Evolutionary conservation across 345 rosid species (phyloP).

Genomic region (Balakata baccata): DNA sequence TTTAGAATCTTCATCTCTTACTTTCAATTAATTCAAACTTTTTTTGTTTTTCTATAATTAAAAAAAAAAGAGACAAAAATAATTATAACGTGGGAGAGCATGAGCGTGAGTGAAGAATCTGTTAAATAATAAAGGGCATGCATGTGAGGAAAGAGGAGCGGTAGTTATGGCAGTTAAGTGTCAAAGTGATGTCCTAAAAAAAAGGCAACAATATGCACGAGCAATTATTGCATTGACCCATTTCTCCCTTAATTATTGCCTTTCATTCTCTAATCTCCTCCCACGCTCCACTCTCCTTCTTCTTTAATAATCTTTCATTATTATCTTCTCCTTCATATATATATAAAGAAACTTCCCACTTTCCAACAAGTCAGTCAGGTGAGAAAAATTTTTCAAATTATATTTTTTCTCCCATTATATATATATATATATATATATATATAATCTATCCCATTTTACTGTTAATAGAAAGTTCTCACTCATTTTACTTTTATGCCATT

Average conservation of each 20-base stretch:
- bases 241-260: not conserved
- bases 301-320: not conserved
- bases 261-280: not conserved
- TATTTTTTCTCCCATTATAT: too few species aligned
- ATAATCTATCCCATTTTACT: too few species aligned
- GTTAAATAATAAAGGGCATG: not conserved
- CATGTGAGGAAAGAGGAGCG: conserved; percentile 12
- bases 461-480: too few species aligned
- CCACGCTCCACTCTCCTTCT: not conserved
- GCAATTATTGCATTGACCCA: not conserved
- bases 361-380: too few species aligned
- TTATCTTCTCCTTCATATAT: too few species aligned
- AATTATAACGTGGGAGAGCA: not conserved
- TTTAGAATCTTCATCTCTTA: too few species aligned
- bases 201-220: not conserved
- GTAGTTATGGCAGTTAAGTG: conserved; percentile 15
- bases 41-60: too few species aligned
- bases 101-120: not conserved
- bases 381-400: too few species aligned
- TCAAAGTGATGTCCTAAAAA: not conserved
- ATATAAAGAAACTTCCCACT: too few species aligned
- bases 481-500: too few species aligned
- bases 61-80: not conserved
- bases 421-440: too few species aligned
- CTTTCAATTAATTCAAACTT: too few species aligned